Percentiles rank a stretch among this genome's conserved stretches.
These are phyloP conservation scores for Claviceps arundinis DNA, from an alignment of 2,329 filamentous ascomycete species.

Conservation along the genomic window DNA sequence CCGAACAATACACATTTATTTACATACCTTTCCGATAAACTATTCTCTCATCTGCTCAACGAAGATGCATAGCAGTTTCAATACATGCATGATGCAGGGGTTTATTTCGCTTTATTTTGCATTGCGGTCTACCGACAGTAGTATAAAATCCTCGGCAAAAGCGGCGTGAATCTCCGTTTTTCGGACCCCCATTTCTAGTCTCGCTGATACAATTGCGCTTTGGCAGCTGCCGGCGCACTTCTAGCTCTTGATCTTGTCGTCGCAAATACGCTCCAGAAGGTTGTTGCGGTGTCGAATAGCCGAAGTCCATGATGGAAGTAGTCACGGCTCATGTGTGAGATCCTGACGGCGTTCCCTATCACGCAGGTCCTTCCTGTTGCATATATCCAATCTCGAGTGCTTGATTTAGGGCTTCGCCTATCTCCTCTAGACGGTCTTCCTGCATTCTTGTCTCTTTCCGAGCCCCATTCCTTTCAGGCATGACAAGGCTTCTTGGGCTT, in stretches of 20 bases:
- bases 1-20: no score
- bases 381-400: not conserved
- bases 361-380: not conserved
- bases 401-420: not conserved
- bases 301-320: not conserved
- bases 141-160: not conserved
- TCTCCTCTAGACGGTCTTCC: not conserved
- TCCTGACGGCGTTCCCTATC: not conserved
- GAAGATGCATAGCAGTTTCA: no score
- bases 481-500: constrained; percentile 9
- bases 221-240: not conserved
- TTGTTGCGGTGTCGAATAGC: not conserved
- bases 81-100: no score
- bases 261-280: not conserved
- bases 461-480: constrained; percentile 3
- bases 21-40: no score
- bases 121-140: not conserved
- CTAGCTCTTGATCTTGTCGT: not conserved
- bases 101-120: no score
- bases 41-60: not conserved
- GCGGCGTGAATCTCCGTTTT: not conserved
- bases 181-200: not conserved
- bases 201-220: not conserved
- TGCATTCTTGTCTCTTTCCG: constrained; percentile 5
- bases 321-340: not conserved